A percentile compares a stretch with the other conserved stretches of the same genome.
Conservation (phyloP, 495 filamentous ascomycete species). For the Podospora pseudopauciseta region DNA sequence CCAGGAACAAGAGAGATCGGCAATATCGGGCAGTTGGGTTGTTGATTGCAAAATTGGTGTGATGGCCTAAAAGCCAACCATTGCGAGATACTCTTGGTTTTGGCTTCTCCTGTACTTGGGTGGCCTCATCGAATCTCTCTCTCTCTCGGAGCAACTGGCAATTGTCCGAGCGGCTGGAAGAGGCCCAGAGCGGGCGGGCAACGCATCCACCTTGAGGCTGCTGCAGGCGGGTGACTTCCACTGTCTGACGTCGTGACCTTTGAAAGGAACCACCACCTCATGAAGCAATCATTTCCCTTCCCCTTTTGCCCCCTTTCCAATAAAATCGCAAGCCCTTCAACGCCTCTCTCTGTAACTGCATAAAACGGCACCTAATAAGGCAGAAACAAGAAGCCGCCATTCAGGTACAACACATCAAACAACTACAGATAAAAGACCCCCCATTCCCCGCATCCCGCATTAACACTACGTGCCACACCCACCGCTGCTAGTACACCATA, state of each 20-base stretch:
- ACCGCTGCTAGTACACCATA: not conserved
- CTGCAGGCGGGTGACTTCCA: not conserved
- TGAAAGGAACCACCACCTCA: not conserved
- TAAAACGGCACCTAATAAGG: not conserved
- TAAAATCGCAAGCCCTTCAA: not conserved
- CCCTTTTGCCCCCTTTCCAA: constrained; percentile 1
- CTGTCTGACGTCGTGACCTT: constrained; percentile 8
- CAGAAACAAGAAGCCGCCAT: not conserved
- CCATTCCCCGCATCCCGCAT: not conserved
- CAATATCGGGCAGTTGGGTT: not conserved
- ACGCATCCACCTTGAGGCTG: not conserved
- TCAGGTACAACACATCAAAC: not conserved
- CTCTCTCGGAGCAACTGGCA: not conserved
- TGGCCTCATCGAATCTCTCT: not conserved
- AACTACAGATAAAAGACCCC: not conserved
- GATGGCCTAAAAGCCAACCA: not conserved
- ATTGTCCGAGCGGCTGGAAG: not conserved
- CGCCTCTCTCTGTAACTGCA: not conserved
- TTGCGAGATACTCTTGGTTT: not conserved
- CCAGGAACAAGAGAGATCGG: not conserved
- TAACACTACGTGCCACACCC: constrained; percentile 11
- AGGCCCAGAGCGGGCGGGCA: not conserved
- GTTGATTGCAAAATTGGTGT: not conserved
- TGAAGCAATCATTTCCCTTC: constrained; percentile 2
- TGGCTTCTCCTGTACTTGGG: not conserved